These are phyloP conservation scores for Penicillium bovifimosum DNA, from an alignment of 495 filamentous ascomycete species.

Conservation along the genomic window DNA sequence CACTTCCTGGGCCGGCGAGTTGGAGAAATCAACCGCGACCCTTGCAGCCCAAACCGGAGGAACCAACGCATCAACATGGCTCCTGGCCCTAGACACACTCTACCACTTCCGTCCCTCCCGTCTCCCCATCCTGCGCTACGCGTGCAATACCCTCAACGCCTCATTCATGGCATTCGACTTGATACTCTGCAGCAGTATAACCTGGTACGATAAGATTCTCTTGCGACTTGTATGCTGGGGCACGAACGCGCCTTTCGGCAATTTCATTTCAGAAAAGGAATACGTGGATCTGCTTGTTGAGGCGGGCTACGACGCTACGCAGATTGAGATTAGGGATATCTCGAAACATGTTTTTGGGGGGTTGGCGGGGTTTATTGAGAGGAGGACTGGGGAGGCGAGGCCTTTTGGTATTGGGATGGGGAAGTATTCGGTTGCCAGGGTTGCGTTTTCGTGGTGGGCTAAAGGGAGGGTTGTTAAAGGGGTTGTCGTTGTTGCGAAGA, in stretches of 20 bases:
- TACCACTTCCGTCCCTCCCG: constrained; percentile 49
- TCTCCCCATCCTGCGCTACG: constrained; percentile 31
- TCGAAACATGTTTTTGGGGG: constrained; percentile 40
- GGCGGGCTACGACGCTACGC: constrained; percentile 35
- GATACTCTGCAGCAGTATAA: constrained; percentile 19
- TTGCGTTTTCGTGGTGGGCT: constrained; percentile 45
- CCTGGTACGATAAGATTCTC: constrained; percentile 19
- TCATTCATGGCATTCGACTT: constrained; percentile 44
- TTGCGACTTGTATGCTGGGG: constrained; percentile 30
- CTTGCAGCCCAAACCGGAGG: background rate
- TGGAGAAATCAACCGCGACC: constrained; percentile 14
- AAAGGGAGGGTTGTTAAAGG: constrained; percentile 37
- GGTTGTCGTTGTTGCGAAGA: constrained; percentile 41
- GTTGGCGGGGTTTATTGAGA: constrained; percentile 29
- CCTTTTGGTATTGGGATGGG: constrained; percentile 35
- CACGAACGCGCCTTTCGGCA: constrained; percentile 30
- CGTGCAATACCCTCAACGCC: constrained; percentile 27
- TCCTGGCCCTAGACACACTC: constrained; percentile 46
- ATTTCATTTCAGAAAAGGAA: constrained; percentile 49
- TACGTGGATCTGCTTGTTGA: constrained; percentile 47
- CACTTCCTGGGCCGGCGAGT: constrained; percentile 18
- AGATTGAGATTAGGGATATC: constrained; percentile 40
- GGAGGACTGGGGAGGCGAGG: constrained; percentile 25
- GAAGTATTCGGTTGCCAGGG: constrained; percentile 29
- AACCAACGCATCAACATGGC: constrained; percentile 24